These are phyloP conservation scores for Aspergillus phoenicis DNA, from an alignment of 2,329 filamentous ascomycete genomes.

Conservation along the genomic window DNA sequence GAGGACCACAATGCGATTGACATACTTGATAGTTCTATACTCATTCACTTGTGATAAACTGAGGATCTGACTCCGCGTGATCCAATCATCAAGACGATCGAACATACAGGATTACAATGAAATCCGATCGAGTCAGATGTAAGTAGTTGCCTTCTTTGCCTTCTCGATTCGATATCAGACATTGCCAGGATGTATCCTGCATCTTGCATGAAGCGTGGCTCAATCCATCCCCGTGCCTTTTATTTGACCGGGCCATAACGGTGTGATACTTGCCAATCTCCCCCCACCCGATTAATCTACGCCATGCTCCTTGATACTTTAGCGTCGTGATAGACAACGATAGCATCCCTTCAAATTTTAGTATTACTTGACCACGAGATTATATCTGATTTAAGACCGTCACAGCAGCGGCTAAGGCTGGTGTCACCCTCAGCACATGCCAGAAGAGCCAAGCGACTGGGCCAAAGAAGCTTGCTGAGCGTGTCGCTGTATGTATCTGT, in stretches of 20 bases:
- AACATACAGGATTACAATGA: not conserved
- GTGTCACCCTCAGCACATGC: not conserved
- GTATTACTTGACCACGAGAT: not conserved
- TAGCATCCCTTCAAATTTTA: not conserved
- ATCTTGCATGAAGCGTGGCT: not conserved
- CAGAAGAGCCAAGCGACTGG: not conserved
- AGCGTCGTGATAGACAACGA: not conserved
- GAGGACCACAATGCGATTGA: too few species aligned
- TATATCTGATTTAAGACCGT: not conserved
- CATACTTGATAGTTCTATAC: not conserved
- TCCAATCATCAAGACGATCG: not conserved
- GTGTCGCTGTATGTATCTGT: not conserved
- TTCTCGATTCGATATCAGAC: not conserved
- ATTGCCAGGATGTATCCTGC: not conserved
- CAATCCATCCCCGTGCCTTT: not conserved
- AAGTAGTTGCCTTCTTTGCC: not conserved
- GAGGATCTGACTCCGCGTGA: not conserved
- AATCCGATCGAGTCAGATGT: not conserved
- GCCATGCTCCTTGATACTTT: not conserved
- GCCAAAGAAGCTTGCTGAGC: not conserved
- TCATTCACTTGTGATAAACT: not conserved
- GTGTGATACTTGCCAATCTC: not conserved
- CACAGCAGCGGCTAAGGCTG: not conserved
- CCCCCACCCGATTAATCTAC: not conserved
- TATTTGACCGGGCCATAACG: not conserved